phyloP scores from a whole-genome alignment of 2,329 filamentous ascomycete species.

The Penicillium sp. region DNA sequence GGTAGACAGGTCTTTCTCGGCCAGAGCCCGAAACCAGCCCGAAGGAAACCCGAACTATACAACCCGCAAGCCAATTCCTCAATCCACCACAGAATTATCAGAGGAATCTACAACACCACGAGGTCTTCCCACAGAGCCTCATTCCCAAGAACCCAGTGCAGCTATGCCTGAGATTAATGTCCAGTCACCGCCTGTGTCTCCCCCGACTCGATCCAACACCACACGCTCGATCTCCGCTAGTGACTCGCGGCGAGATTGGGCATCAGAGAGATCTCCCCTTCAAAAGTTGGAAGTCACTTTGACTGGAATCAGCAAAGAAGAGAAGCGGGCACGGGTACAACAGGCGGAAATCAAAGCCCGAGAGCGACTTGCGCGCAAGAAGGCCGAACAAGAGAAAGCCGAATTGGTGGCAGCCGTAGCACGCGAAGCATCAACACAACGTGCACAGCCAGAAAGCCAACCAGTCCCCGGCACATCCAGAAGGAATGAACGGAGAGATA shows the following conservation, averaged over 20 bases:
- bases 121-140: slow-evolving; percentile 13
- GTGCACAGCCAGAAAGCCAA: slow-evolving; percentile 8
- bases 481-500: slow-evolving; percentile 2
- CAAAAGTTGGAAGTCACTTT: slow-evolving; percentile 90
- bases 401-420: slow-evolving; percentile 3
- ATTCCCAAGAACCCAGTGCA: slow-evolving; percentile 2
- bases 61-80: slow-evolving; percentile 11
- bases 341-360: slow-evolving; percentile 74
- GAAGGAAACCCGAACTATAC: slow-evolving; percentile 18
- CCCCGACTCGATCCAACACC: slow-evolving; percentile 33
- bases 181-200: slow-evolving; percentile 8
- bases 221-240: slow-evolving; percentile 29
- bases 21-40: slow-evolving; percentile 13
- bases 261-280: slow-evolving; percentile 81
- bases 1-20: slow-evolving; percentile 16
- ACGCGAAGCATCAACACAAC: slow-evolving; percentile 8
- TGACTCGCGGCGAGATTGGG: slow-evolving; percentile 52
- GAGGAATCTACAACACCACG: slow-evolving; percentile 21
- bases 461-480: background rate
- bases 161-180: slow-evolving; percentile 15
- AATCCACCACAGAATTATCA: background rate
- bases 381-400: slow-evolving; percentile 22
- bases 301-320: slow-evolving; percentile 91
- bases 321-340: slow-evolving; percentile 80
- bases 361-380: slow-evolving; percentile 48